Base-by-base conservation (phyloP, 2,329 filamentous ascomycete genomes). In the Aspergillus awamori region DNA sequence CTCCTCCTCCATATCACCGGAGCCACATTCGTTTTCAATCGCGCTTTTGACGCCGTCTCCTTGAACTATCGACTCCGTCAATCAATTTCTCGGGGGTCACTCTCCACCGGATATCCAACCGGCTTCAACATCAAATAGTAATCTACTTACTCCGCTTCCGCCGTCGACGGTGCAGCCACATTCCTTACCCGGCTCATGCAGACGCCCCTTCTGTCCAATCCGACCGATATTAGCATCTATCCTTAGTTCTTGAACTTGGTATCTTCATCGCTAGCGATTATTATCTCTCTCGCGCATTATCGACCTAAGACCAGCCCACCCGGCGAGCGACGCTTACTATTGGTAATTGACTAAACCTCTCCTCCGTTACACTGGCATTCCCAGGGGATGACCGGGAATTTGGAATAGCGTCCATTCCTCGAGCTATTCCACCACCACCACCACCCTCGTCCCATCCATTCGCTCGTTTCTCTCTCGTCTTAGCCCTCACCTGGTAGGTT, bases 161-260 rank as follows among this genome's bases (percentile, higher is more conserved):
- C 58, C 59, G 43, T 59, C 61, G 43, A 59, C 56, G 58, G 58
- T 59, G 58, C 64, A 65, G 65, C 65, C 62, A 67, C 65, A 67
- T 66, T 65, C 65, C 56, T 48, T 51, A 36, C 61, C 33, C 57
- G 57, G 59, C 56, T 48, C 59, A 59, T 57, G 61, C 60, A 60
- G 53, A 59, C 43, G 49, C 52, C 56, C 57, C 59, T 60, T 58
- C 41, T 57, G 53, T 60, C 57, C 60, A 60, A 58, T 48, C 52
- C 56, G 57, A 60, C 60, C 52, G 39, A 47, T 60, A 43, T 17
- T 58, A 58, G 17, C 51, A 55, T 41, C 38, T 58, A 49, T 26
- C 53, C 53, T 47, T 52, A 28, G 41, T 20, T 22, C 43, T 33
- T 28, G 33, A 11, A 36, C 11, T 36, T 36, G 11, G 33, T 15